A percentile compares a stretch with the other conserved stretches of the same genome.
Evolutionary conservation across 2,329 filamentous ascomycete species (phyloP).

Genomic region (Epichloe gansuensis): DNA sequence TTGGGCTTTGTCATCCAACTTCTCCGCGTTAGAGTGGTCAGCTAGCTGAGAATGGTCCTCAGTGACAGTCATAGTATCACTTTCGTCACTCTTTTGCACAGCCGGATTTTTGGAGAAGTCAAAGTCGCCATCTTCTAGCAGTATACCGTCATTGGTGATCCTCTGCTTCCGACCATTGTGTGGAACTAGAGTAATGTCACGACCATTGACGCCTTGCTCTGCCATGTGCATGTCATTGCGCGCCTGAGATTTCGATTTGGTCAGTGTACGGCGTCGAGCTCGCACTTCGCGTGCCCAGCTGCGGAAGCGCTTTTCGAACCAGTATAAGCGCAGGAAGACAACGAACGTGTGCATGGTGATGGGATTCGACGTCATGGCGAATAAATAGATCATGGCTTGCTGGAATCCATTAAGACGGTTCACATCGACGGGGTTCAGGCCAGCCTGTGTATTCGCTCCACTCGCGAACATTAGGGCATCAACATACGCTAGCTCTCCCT

Average conservation of each 20-base stretch:
- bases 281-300: constrained; percentile 64
- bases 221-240: constrained; percentile 30
- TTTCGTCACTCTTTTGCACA: constrained; percentile 24
- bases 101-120: constrained; percentile 12
- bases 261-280: constrained; percentile 48
- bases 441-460: constrained; percentile 81
- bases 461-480: constrained; percentile 83
- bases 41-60: constrained; percentile 9
- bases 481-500: constrained; percentile 56
- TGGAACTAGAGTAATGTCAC: constrained; percentile 54
- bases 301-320: constrained; percentile 96
- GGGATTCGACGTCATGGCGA: constrained; percentile 64
- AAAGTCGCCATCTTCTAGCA: constrained; percentile 30
- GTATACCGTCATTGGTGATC: constrained; percentile 47
- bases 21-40: constrained; percentile 4
- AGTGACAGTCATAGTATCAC: constrained; percentile 19
- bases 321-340: constrained; percentile 86
- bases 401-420: constrained; percentile 58
- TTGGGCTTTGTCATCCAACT: not conserved
- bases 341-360: constrained; percentile 77
- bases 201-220: constrained; percentile 52
- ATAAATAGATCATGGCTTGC: constrained; percentile 58
- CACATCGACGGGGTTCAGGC: constrained; percentile 68
- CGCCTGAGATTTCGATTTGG: constrained; percentile 44
- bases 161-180: constrained; percentile 38